Evolutionary conservation across 2,329 filamentous ascomycete species (phyloP), one percentile per base, ranked within the genome.

Genomic region (Sporothrix brunneoviolacea): DNA sequence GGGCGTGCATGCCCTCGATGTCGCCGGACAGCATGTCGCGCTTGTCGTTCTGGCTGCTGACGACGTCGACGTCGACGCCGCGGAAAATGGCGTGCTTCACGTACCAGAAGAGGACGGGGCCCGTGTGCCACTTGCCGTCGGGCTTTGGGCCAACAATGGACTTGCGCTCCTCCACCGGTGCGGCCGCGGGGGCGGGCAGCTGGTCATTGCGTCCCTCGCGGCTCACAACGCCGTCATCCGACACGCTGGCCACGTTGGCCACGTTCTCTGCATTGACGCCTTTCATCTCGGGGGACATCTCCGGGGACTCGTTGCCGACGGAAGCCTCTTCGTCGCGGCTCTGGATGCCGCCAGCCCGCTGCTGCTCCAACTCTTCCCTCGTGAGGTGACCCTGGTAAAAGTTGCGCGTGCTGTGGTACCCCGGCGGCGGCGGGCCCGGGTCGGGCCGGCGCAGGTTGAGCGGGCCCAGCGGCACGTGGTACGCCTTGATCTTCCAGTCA

Each of bases 401-500:
- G 64, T 81, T 70, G 48, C 73, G 70, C 38, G 81, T 65, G 4
- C 62, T 64, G 44, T 65, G 58, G 47, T 65, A 67, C 51, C 70
- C 66, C 6, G 65, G 69, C 0, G 77, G 75, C 1, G 69, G 59
- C 2, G 68, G 64, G 3, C 70, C 69, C 0, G 68, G 64, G 0
- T 67, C 61, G 2, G 64, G 65, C 28, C 72, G 71, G 13, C 64
- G 63, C 44, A 78, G 71, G 8, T 82, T 70, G 0, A 80, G 62
- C 22, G 75, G 78, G 0, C 79, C 80, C 15, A 72, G 62, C 53
- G 72, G 57, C 50, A 82, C 67, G 54, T 82, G 70, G 61, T 70
- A 82, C 63, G 70, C 64, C 55, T 73, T 73, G 53, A 86, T 66
- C 59, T 78, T 65, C 76, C 79, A 76, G 66, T 86, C 80, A 56